Conservation (phyloP, 2,329 filamentous ascomycete genomes). For the Beauveria medogensis region DNA sequence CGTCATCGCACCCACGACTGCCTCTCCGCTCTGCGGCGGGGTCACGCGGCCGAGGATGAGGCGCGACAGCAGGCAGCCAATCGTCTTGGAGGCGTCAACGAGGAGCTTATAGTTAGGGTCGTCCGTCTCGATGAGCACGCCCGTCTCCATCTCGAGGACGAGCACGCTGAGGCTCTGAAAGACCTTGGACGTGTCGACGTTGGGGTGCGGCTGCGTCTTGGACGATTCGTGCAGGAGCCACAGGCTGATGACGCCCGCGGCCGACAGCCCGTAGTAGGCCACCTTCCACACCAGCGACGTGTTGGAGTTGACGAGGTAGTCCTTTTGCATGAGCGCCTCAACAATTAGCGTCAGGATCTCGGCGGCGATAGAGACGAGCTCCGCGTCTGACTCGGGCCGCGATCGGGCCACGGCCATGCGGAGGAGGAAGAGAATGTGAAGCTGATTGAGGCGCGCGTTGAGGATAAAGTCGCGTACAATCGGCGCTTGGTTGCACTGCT, state of each 20-base stretch:
- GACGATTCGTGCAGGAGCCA: conserved; percentile 12
- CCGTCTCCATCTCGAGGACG: conserved; percentile 15
- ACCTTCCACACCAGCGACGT: conserved; percentile 14
- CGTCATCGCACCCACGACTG: not conserved
- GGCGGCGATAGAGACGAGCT: conserved; percentile 4
- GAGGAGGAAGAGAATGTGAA: conserved; percentile 10
- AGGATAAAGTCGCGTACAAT: conserved; percentile 9
- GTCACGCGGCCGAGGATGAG: conserved; percentile 5
- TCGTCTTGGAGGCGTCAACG: conserved; percentile 15
- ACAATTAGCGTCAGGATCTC: conserved; percentile 8
- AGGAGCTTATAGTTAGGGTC: conserved; percentile 17
- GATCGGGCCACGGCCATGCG: conserved; percentile 5
- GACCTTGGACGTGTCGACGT: conserved; percentile 7
- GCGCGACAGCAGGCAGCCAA: conserved; percentile 9
- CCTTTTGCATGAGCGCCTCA: conserved; percentile 12
- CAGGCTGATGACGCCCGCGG: conserved; percentile 15
- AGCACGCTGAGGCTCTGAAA: conserved; percentile 15
- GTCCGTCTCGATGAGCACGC: conserved; percentile 13
- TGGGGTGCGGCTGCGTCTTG: conserved; percentile 4
- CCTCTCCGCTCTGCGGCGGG: not conserved
- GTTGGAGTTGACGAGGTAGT: conserved; percentile 11
- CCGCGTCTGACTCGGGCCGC: conserved; percentile 2
- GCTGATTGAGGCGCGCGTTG: conserved; percentile 6
- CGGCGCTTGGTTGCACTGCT: conserved; percentile 3
- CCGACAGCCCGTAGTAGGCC: conserved; percentile 15